These are phyloP conservation scores for Cladosporium austrohemisphaericum DNA, from an alignment of 2,329 filamentous ascomycete genomes.

Conservation along the genomic window DNA sequence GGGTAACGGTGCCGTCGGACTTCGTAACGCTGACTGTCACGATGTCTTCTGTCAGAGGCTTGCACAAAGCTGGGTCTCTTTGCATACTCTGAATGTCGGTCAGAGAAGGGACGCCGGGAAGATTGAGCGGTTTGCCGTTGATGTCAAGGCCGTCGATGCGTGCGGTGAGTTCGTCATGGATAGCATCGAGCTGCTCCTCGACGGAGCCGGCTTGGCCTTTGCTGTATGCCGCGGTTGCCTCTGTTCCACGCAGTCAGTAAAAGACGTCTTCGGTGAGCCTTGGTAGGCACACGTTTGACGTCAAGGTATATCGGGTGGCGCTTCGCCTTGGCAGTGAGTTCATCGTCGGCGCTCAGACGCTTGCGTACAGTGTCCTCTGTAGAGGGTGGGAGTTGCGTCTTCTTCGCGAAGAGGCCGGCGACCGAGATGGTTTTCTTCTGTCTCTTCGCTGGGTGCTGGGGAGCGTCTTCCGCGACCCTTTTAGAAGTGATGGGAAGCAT, in stretches of 20 bases:
- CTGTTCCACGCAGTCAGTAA: slow-evolving; percentile 11
- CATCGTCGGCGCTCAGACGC: not conserved
- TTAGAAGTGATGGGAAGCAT: not conserved
- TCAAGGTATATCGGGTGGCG: slow-evolving; percentile 12
- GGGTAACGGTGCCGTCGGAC: slow-evolving; percentile 9
- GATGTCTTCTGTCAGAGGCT: slow-evolving; percentile 23
- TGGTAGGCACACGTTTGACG: slow-evolving; percentile 10
- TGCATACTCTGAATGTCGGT: slow-evolving; percentile 20
- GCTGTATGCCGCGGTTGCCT: slow-evolving; percentile 18
- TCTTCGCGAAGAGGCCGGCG: slow-evolving; percentile 8
- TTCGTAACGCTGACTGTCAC: slow-evolving; percentile 16
- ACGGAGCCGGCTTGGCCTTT: not conserved
- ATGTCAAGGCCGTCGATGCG: slow-evolving; percentile 22
- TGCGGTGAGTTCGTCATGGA: slow-evolving; percentile 19
- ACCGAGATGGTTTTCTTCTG: slow-evolving; percentile 4
- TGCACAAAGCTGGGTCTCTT: slow-evolving; percentile 15
- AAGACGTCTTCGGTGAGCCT: not conserved
- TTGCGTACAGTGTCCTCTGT: not conserved
- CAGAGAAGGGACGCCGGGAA: slow-evolving; percentile 19
- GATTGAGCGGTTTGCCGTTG: slow-evolving; percentile 17
- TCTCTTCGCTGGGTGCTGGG: not conserved
- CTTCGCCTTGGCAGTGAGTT: slow-evolving; percentile 3
- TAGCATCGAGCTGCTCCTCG: slow-evolving; percentile 10
- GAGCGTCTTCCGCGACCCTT: not conserved
- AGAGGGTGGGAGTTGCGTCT: not conserved